Percentiles rank a stretch among this genome's conserved stretches.
Evolutionary conservation across 1,284 basidiomycete species (phyloP).

Genomic region (Athelia sp.): DNA sequence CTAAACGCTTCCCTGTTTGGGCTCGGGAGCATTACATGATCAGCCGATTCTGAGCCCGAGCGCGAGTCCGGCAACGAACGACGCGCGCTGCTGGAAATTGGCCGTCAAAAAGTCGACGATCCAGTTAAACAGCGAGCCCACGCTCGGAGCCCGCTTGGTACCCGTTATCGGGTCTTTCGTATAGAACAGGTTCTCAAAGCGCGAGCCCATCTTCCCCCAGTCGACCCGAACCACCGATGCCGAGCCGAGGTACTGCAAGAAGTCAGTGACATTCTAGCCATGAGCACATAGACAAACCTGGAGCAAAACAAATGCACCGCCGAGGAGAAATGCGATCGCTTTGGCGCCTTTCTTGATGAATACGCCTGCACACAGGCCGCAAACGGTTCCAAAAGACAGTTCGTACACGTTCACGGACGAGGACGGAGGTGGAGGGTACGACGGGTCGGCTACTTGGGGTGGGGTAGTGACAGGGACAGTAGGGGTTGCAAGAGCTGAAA

Average conservation of each 20-base stretch:
- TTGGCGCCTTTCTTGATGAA: constrained; percentile 94
- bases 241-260: constrained; percentile 69
- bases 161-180: constrained; percentile 50
- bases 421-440: constrained; percentile 44
- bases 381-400: constrained; percentile 83
- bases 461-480: too few species aligned
- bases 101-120: constrained; percentile 84
- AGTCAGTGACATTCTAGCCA: constrained; percentile 6
- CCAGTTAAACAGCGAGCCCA: constrained; percentile 66
- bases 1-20: neutral
- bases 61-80: constrained; percentile 67
- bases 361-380: constrained; percentile 85
- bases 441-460: too few species aligned
- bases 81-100: constrained; percentile 85
- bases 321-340: constrained; percentile 77
- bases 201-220: constrained; percentile 57
- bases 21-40: constrained; percentile 8
- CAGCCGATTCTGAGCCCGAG: constrained; percentile 66
- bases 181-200: constrained; percentile 76
- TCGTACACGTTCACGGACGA: constrained; percentile 79
- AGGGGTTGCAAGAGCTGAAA: constrained; percentile 2
- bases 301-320: constrained; percentile 81
- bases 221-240: constrained; percentile 72
- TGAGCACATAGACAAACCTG: constrained; percentile 53
- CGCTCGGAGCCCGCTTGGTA: constrained; percentile 50